Conservation (phyloP, 2,329 filamentous ascomycete species). For the Macrophomina phaseolina region DNA sequence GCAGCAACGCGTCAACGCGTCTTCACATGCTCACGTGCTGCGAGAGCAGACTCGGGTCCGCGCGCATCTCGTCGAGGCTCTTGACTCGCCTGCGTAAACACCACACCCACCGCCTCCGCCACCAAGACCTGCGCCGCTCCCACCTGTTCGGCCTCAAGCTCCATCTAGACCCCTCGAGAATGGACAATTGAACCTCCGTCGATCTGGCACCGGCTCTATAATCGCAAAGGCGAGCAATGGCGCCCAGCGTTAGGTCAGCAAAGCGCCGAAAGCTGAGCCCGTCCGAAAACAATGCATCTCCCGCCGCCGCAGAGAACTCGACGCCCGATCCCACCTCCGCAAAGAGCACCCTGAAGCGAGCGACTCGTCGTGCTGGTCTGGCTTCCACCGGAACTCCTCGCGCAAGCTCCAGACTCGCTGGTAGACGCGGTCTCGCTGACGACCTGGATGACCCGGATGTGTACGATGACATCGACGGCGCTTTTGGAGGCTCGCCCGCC, state of each 20-base stretch:
- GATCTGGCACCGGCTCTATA: too few relatives aligned
- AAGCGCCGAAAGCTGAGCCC: constrained; percentile 23
- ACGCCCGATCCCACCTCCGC: neutral
- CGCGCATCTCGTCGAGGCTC: constrained; percentile 1
- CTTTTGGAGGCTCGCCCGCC: constrained; percentile 33
- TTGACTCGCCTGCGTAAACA: constrained; percentile 17
- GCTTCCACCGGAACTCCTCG: neutral
- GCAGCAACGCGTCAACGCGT: constrained; percentile 3
- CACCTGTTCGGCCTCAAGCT: neutral
- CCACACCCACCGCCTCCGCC: neutral
- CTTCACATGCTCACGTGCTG: constrained; percentile 14
- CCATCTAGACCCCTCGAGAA: neutral
- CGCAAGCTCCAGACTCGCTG: constrained; percentile 10
- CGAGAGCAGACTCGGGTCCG: neutral
- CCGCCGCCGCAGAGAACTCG: neutral
- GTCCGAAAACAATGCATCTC: constrained; percentile 7
- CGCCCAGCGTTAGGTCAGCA: constrained; percentile 3
- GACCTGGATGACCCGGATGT: constrained; percentile 39
- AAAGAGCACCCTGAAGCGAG: constrained; percentile 18
- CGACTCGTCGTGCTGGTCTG: constrained; percentile 15
- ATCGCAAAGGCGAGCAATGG: neutral
- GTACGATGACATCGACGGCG: constrained; percentile 53
- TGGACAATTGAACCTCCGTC: neutral
- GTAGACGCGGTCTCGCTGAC: neutral
- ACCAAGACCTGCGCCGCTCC: neutral